phyloP scores from a whole-genome alignment of 768 basidiomycete species.

The Mycena metata region DNA sequence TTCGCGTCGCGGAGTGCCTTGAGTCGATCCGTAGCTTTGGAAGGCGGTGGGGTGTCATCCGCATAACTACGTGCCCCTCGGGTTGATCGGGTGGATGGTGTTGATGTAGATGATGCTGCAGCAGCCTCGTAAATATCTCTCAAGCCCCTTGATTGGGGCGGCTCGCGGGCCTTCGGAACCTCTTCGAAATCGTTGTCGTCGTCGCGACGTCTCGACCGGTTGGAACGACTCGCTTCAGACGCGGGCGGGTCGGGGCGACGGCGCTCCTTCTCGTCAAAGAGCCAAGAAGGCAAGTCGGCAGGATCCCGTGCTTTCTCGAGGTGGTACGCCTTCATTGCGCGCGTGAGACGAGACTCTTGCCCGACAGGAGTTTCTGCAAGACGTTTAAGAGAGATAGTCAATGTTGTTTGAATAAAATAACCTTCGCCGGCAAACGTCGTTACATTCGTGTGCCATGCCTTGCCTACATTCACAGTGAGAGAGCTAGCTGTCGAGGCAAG shows the following conservation, averaged over 20 bases:
- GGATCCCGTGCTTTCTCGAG: conserved; percentile 69
- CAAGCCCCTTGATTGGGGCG: conserved; percentile 47
- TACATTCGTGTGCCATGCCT: conserved; percentile 66
- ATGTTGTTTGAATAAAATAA: conserved; percentile 38
- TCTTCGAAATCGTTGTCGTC: conserved; percentile 35
- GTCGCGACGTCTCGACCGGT: conserved; percentile 36
- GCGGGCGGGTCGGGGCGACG: conserved; percentile 42
- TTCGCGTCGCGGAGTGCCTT: conserved; percentile 66
- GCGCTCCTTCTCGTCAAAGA: conserved; percentile 72
- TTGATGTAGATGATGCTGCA: conserved; percentile 37
- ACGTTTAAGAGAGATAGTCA: background rate
- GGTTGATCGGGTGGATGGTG: conserved; percentile 30
- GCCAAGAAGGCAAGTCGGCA: conserved; percentile 74
- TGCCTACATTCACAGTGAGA: conserved; percentile 69
- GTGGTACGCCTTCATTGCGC: conserved; percentile 79
- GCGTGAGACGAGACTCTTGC: conserved; percentile 69
- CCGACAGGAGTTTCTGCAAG: conserved; percentile 63
- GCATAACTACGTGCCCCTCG: conserved; percentile 32
- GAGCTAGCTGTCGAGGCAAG: conserved; percentile 67
- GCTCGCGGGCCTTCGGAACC: conserved; percentile 27
- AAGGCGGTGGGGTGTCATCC: conserved; percentile 43
- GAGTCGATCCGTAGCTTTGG: conserved; percentile 61
- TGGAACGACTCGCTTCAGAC: conserved; percentile 34
- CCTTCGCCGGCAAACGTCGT: conserved; percentile 60
- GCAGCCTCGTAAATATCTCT: conserved; percentile 55